Evolutionary conservation across 805 yeast genomes (phyloP).

Genomic region (Kurtzmaniella cleridarum): DNA sequence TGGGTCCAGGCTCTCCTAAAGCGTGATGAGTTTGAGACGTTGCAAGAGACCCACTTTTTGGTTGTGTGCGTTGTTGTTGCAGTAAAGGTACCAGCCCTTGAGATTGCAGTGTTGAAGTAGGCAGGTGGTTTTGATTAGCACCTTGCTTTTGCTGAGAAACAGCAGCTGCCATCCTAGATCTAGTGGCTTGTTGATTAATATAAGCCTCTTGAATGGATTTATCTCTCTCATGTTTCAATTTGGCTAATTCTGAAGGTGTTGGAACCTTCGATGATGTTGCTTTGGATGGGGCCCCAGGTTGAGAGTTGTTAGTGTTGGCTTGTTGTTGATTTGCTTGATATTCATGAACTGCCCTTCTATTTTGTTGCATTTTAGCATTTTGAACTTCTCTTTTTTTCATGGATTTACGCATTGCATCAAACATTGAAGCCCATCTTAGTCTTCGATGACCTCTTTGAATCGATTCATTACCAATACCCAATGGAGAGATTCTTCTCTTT

Average conservation of each 20-base stretch:
- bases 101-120: constrained; percentile 2
- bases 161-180: constrained; percentile 38
- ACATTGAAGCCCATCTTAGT: constrained; percentile 93
- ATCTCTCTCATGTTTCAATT: constrained; percentile 80
- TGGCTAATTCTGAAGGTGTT: constrained; percentile 80
- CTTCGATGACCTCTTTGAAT: constrained; percentile 90
- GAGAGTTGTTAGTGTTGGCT: constrained; percentile 2
- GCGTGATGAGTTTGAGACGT: too few relatives aligned
- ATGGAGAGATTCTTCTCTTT: constrained; percentile 81
- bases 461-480: constrained; percentile 90
- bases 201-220: constrained; percentile 76
- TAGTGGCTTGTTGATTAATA: constrained; percentile 41
- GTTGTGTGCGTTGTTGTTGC: not conserved
- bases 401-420: constrained; percentile 87
- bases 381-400: constrained; percentile 84
- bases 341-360: constrained; percentile 10
- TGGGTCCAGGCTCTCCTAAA: not conserved
- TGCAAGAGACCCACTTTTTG: not conserved
- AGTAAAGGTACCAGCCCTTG: not conserved
- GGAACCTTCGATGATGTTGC: constrained; percentile 43
- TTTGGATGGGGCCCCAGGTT: constrained; percentile 29
- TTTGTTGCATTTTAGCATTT: constrained; percentile 25
- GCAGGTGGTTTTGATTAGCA: constrained; percentile 8
- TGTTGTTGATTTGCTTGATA: not conserved
- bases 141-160: constrained; percentile 30